Evolutionary conservation across 768 basidiomycete genomes (phyloP), one percentile per base, ranked within the genome.

Genomic region (Kwoniella newhampshirensis): DNA sequence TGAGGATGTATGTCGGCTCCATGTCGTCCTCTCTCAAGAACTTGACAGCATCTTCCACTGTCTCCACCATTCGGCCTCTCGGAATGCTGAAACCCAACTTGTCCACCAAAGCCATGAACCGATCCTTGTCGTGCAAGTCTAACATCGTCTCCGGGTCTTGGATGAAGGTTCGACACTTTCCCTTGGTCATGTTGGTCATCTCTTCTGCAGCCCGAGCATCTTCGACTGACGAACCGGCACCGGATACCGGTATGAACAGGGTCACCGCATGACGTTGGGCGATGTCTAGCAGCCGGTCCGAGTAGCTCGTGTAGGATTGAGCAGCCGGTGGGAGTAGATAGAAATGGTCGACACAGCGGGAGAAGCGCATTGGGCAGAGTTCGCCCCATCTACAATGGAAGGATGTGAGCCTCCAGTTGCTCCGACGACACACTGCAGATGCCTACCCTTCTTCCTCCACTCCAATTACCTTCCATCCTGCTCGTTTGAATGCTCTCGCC

Each of bases 171-270:
- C 66, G 46, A 41, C 71, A 71, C 48, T 51, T 52, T 0, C 70
- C 73, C n/a, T 54, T 36, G 2, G 71, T 74, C 17, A 52, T 53
- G 5, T 30, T 39, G 18, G 41, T 61, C 67, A 76, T 71, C 12
- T 63, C 60, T 25, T 75, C 66, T 20, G 75, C 76, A 1, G 71
- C 71, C 42, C 59, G 57, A 18, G 75, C 70, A 50, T 77, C 76
- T 51, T 75, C 73, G 42, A 76, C 68, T 5, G 75, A 71, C 7
- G 68, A 68, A 4, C 64, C 75, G 15, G 68, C 75, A 13, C 73
- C 72, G 2, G 71, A 75, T 21, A 74, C 74, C 8, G 76, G 76
- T 7, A 77, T 63, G 55, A 76, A 76, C 3, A 75, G 61, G 40
- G 57, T 62, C 5, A 64, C 68, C 17, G 63, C 54, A 52, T 77